phyloP scores from a whole-genome alignment of 352 stramenopile species.

The Phytophthora macrochlamydospora region DNA sequence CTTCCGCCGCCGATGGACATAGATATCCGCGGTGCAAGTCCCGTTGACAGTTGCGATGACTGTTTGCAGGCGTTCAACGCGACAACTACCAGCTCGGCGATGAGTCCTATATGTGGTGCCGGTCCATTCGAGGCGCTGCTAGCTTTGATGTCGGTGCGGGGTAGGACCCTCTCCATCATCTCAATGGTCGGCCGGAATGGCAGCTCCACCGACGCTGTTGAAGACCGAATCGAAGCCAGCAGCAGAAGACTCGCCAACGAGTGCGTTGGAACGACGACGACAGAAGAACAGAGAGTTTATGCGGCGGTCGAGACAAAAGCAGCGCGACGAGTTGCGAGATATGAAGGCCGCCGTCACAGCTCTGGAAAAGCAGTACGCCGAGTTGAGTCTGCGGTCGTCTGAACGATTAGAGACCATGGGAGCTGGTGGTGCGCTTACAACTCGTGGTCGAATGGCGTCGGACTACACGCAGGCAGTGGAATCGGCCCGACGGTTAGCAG shows the following conservation, averaged over 20 bases:
- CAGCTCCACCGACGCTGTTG: neutral
- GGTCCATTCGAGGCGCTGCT: neutral
- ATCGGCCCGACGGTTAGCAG: slow-evolving; percentile 30
- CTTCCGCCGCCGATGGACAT: slow-evolving; percentile 4
- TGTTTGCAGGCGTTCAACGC: slow-evolving; percentile 12
- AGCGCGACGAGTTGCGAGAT: slow-evolving; percentile 32
- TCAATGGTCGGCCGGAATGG: neutral
- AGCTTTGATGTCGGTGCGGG: neutral
- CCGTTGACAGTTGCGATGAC: slow-evolving; percentile 12
- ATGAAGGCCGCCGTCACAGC: slow-evolving; percentile 39
- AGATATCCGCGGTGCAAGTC: slow-evolving; percentile 18
- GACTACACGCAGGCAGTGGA: slow-evolving; percentile 34
- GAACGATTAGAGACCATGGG: neutral
- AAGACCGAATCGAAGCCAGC: neutral
- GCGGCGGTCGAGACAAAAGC: slow-evolving; percentile 40
- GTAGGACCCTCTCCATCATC: neutral
- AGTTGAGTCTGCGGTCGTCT: slow-evolving; percentile 31
- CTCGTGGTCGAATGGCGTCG: neutral
- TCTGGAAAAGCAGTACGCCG: slow-evolving; percentile 46
- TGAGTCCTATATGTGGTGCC: slow-evolving; percentile 22
- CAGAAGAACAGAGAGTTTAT: slow-evolving; percentile 55
- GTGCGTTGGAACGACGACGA: slow-evolving; percentile 34
- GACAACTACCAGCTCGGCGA: neutral
- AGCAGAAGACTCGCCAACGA: slow-evolving; percentile 21
- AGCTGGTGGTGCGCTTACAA: neutral